Conservation (phyloP, 2,329 filamentous ascomycete species). For the Arthrobotrys megalospora region DNA sequence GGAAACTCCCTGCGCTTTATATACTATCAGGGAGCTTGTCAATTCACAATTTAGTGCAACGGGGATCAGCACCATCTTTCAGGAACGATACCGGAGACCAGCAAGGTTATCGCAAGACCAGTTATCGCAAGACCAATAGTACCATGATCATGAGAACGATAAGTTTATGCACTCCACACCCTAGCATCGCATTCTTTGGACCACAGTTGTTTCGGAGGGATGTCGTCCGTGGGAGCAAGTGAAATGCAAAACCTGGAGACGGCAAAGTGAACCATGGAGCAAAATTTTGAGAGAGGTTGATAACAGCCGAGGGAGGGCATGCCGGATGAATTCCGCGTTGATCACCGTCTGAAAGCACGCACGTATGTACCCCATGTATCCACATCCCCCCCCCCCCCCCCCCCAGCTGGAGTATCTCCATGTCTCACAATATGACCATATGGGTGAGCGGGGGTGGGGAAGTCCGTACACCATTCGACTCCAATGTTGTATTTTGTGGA, state of each 20-base stretch:
- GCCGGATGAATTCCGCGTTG: constrained; percentile 54
- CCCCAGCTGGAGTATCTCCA: constrained; percentile 37
- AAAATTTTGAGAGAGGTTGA: constrained; percentile 34
- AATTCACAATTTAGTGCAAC: constrained; percentile 17
- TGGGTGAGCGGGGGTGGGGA: constrained; percentile 41
- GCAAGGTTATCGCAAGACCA: constrained; percentile 13
- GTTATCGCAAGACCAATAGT: constrained; percentile 18
- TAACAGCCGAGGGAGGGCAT: constrained; percentile 52
- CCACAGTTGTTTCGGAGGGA: constrained; percentile 46
- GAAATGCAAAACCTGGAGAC: constrained; percentile 30
- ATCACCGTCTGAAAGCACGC: constrained; percentile 36
- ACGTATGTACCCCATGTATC: constrained; percentile 23
- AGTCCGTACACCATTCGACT: constrained; percentile 32
- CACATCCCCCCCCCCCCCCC: background rate
- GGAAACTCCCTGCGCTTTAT: constrained; percentile 30
- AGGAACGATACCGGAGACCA: constrained; percentile 33
- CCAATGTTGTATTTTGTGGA: constrained; percentile 29
- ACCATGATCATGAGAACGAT: constrained; percentile 49
- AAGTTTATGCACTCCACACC: constrained; percentile 43
- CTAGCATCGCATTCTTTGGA: constrained; percentile 25
- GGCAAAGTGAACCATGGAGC: constrained; percentile 23
- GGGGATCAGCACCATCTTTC: constrained; percentile 42
- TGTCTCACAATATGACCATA: constrained; percentile 39
- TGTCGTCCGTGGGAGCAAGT: constrained; percentile 35
- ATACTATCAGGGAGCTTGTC: constrained; percentile 51